Evolutionary conservation across 2,329 filamentous ascomycete genomes (phyloP).

Genomic region (Volutella citrinella): DNA sequence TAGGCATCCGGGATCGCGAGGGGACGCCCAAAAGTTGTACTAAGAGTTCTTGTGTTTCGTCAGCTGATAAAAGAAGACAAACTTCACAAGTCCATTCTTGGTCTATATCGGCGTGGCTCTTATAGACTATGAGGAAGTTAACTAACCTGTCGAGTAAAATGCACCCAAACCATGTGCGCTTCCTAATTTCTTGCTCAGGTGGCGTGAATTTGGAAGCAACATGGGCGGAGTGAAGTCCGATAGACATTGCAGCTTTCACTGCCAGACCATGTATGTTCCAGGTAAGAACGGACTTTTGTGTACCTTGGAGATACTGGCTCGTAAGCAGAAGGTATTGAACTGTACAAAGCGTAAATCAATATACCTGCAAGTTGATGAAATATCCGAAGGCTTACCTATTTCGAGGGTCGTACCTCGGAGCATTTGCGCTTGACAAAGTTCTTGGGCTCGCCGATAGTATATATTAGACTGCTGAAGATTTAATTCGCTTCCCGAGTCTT

Average conservation of each 20-base stretch:
- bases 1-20: slow-evolving; percentile 15
- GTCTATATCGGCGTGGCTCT: neutral
- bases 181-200: slow-evolving; percentile 44
- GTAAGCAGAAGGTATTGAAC: slow-evolving; percentile 49
- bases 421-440: slow-evolving; percentile 40
- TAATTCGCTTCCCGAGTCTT: slow-evolving; percentile 28
- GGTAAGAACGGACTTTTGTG: slow-evolving; percentile 49
- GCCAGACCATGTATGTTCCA: slow-evolving; percentile 54
- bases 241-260: slow-evolving; percentile 46
- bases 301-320: slow-evolving; percentile 52
- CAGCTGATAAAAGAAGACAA: neutral
- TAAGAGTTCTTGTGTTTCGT: slow-evolving; percentile 7
- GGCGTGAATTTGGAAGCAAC: slow-evolving; percentile 33
- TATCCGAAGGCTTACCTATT: slow-evolving; percentile 23
- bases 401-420: slow-evolving; percentile 42
- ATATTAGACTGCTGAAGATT: slow-evolving; percentile 39
- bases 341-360: neutral
- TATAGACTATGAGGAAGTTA: neutral
- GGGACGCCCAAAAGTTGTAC: slow-evolving; percentile 15
- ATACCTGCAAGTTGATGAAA: neutral
- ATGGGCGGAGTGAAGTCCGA: slow-evolving; percentile 48
- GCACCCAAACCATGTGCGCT: slow-evolving; percentile 40
- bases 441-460: slow-evolving; percentile 42
- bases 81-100: too few relatives aligned
- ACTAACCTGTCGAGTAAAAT: slow-evolving; percentile 14